These are phyloP conservation scores for Dactylis glomerata DNA, from an alignment of 176 grass and related monocot species.

Conservation along the genomic window DNA sequence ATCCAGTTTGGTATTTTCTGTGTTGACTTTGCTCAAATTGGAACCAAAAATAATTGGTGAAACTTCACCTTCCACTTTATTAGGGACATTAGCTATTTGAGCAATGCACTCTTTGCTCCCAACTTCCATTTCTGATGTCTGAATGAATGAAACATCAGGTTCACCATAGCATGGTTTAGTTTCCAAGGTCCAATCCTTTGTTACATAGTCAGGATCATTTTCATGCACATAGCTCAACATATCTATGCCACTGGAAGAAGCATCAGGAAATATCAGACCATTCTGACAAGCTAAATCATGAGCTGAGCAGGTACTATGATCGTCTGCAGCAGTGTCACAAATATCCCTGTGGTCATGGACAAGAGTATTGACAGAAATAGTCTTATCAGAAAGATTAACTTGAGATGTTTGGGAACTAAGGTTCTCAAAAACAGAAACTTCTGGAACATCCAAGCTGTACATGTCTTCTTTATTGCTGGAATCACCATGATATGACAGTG, in stretches of 20 bases:
- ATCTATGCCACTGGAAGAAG: conserved; percentile 28
- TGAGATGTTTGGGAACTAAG: conserved; percentile 29
- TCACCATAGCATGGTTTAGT: conserved; percentile 24
- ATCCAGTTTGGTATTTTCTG: conserved; percentile 12
- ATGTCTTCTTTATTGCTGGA: conserved; percentile 20
- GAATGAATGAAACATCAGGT: conserved; percentile 35
- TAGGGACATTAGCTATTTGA: background rate
- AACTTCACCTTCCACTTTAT: conserved; percentile 1
- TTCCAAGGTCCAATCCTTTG: conserved; percentile 24
- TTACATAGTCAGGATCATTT: conserved; percentile 15
- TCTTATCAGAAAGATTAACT: conserved; percentile 20
- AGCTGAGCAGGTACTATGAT: background rate
- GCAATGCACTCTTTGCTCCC: background rate
- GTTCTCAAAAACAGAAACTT: conserved; percentile 26
- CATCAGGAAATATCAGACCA: conserved; percentile 17
- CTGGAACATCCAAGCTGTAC: conserved; percentile 6
- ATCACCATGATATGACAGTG: background rate
- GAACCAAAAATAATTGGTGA: conserved; percentile 3
- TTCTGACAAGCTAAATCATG: conserved; percentile 33
- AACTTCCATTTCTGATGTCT: conserved; percentile 10
- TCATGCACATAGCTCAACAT: conserved; percentile 27
- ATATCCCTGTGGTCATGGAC: background rate
- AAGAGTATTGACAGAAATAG: conserved; percentile 19
- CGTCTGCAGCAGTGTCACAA: background rate
- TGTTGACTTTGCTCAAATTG: conserved; percentile 21